Evolutionary conservation across 2,329 filamentous ascomycete genomes (phyloP), one percentile per base, ranked within the genome.

Genomic region (Chaetomium sp.): DNA sequence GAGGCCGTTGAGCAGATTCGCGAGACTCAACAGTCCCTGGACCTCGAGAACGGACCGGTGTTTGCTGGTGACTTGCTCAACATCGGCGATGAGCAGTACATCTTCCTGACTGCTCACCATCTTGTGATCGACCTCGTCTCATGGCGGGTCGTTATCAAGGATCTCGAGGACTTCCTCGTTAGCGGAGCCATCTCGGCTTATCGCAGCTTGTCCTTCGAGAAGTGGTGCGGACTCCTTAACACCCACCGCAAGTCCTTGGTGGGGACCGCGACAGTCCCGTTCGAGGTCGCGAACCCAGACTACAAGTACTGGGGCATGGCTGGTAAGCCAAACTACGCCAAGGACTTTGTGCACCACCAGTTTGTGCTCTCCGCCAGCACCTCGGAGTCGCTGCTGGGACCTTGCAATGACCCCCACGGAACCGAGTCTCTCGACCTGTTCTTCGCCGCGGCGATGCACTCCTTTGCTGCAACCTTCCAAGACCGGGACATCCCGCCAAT

Each of bases 101-200:
- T 77, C 0, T 75, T 72, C 7, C 49, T 79, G 1, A 66, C 72
- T 9, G 74, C 74, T 1, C 77, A 78, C 21, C 77, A 79, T 63
- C 65, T 78, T 0, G 73, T 78, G 1, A 73, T 81, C 16, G 80
- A 82, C 57, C 65, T 81, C 7, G 78, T 82, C 1, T 79, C 79
- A 0, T 82, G 80, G 80, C 73, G 78, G 12, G 73, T 78, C 2
- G 71, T 82, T 2, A 67, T 81, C 0, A 74, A 78, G 50, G 79
- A 82, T 50, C 71, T 82, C 0, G 78, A 81, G 59, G 71, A 64
- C 13, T 60, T 71, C 9, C 66, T 78, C 2, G 69, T 81, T 4
- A 50, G 57, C 7, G 29, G 65, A 0, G 42, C 57, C 6, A 60
- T 62, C 0, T 19, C 65, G 65, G 7, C 70, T 64, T 23, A 59